Percentiles rank a stretch among this genome's conserved stretches.
These are phyloP conservation scores for Golubevia sp. DNA, from an alignment of 1,284 basidiomycete species.

Conservation along the genomic window DNA sequence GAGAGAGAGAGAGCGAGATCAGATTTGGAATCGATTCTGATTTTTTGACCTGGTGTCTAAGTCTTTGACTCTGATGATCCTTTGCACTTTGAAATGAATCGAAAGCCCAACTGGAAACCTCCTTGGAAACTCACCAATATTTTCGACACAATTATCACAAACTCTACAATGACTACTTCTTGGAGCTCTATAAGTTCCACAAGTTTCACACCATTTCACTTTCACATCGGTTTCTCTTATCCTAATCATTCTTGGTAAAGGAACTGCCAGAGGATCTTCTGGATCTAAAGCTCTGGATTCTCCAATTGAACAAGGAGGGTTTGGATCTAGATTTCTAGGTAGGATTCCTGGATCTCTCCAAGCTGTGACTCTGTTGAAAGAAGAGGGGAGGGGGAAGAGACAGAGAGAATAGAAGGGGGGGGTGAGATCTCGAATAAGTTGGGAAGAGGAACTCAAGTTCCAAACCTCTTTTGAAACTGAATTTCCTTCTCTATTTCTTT, in stretches of 20 bases:
- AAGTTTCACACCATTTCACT: constrained; percentile 59
- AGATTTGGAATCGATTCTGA: not conserved
- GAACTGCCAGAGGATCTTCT: constrained; percentile 18
- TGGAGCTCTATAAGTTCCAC: constrained; percentile 53
- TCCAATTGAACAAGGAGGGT: constrained; percentile 20
- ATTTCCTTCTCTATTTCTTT: no score
- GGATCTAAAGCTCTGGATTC: constrained; percentile 25
- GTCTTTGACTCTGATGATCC: not conserved
- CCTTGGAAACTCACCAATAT: constrained; percentile 19
- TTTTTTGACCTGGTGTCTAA: not conserved
- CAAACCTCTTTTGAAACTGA: no score
- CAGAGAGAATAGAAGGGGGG: not conserved
- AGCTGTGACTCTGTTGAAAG: constrained; percentile 27
- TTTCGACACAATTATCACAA: constrained; percentile 60
- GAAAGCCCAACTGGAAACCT: not conserved
- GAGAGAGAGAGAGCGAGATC: not conserved
- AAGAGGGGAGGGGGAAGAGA: constrained; percentile 3
- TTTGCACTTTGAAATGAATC: not conserved
- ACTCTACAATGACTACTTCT: constrained; percentile 55
- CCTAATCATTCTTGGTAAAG: constrained; percentile 16
- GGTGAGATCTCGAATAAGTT: not conserved
- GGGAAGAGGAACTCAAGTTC: no score
- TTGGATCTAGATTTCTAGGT: constrained; percentile 48
- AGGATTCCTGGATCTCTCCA: constrained; percentile 55
- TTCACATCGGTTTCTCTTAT: constrained; percentile 21